Percentiles rank a stretch among this genome's conserved stretches.
These are phyloP conservation scores for Torulaspora delbrueckii DNA, from an alignment of 805 yeast genomes.

Conservation along the genomic window DNA sequence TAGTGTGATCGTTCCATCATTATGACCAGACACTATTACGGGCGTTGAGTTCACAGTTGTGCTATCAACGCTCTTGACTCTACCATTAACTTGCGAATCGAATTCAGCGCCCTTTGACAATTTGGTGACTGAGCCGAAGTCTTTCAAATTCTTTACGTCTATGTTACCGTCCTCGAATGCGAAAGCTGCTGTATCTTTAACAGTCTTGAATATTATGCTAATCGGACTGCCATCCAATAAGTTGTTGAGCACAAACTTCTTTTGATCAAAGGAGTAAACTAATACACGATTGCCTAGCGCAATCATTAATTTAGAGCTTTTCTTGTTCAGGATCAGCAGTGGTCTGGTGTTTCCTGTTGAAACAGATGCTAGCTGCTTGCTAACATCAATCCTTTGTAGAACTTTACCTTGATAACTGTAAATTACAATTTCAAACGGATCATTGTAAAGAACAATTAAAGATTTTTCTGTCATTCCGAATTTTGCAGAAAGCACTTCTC, in stretches of 20 bases:
- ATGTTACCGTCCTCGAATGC: constrained; percentile 24
- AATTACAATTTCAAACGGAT: constrained; percentile 24
- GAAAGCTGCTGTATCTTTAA: constrained; percentile 15
- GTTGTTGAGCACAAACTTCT: constrained; percentile 21
- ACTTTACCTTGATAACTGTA: constrained; percentile 29
- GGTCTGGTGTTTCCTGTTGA: constrained; percentile 3
- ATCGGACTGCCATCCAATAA: constrained; percentile 12
- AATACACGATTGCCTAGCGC: constrained; percentile 23
- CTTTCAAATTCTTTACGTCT: constrained; percentile 24
- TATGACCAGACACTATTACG: constrained; percentile 20
- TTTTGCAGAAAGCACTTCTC: constrained; percentile 16
- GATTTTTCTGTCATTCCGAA: constrained; percentile 35
- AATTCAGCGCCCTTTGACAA: neutral
- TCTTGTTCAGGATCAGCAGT: constrained; percentile 24
- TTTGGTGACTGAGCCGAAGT: constrained; percentile 12
- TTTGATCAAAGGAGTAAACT: constrained; percentile 33
- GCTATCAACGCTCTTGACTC: constrained; percentile 8
- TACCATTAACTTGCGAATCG: neutral
- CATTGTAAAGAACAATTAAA: constrained; percentile 21
- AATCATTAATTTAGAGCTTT: constrained; percentile 30
- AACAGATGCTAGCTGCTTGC: constrained; percentile 11
- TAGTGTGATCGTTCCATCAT: constrained; percentile 17
- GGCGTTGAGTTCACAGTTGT: constrained; percentile 15
- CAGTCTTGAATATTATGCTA: constrained; percentile 14
- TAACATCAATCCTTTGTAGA: constrained; percentile 24